Percentiles rank a stretch among this genome's conserved stretches.
Evolutionary conservation across 2,329 filamentous ascomycete genomes (phyloP).

Genomic region (Penicillium capsulatum): DNA sequence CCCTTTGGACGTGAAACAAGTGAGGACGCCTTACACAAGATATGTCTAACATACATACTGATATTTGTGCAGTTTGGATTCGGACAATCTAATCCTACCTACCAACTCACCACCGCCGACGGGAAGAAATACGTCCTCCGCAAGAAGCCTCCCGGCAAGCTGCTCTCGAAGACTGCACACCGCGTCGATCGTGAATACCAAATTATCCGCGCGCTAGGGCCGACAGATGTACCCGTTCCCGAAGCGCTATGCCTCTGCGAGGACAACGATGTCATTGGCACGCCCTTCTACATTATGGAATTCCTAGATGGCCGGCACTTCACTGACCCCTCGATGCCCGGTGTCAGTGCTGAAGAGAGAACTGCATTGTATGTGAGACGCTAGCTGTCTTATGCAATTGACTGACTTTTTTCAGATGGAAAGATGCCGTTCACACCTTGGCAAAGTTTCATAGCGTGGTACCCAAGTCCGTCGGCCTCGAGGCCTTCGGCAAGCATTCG

Average conservation of each 20-base stretch:
- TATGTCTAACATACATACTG: background rate
- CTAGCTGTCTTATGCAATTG: background rate
- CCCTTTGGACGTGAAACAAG: constrained; percentile 86
- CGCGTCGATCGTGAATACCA: constrained; percentile 94
- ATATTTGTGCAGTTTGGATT: constrained; percentile 71
- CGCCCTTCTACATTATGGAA: constrained; percentile 95
- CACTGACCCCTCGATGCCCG: constrained; percentile 79
- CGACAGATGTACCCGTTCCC: constrained; percentile 80
- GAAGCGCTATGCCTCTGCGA: constrained; percentile 80
- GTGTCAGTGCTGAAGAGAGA: constrained; percentile 63
- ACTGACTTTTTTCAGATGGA: constrained; percentile 58
- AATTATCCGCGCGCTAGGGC: constrained; percentile 76
- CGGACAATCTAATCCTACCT: constrained; percentile 96
- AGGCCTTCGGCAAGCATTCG: constrained; percentile 64
- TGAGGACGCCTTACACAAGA: constrained; percentile 37
- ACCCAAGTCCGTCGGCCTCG: constrained; percentile 62
- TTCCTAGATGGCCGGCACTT: constrained; percentile 93
- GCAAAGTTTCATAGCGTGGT: constrained; percentile 78
- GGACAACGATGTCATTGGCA: constrained; percentile 74
- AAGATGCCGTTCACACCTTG: constrained; percentile 74
- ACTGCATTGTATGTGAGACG: constrained; percentile 57
- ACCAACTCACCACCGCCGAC: constrained; percentile 73
- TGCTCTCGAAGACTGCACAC: constrained; percentile 90
- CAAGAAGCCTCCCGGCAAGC: constrained; percentile 94
- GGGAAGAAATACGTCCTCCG: constrained; percentile 78